Evolutionary conservation across 169 alveolate genomes (phyloP).

Genomic region (Cryptosporidium parvum): DNA sequence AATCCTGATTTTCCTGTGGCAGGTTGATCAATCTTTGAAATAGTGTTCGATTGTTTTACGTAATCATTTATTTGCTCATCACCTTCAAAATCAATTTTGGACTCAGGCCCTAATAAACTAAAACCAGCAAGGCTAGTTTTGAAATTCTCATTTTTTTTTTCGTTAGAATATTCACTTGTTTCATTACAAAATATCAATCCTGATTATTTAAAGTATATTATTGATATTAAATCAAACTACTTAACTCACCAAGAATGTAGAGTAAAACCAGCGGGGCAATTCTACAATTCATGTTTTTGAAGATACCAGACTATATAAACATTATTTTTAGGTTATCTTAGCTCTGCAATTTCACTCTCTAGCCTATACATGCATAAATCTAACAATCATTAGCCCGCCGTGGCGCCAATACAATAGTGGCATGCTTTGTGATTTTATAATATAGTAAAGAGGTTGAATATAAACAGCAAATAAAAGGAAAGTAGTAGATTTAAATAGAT

Average conservation of each 20-base stretch:
- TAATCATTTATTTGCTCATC: too few relatives aligned
- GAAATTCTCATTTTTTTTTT: too few relatives aligned
- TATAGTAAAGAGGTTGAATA: neutral
- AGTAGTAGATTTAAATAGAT: neutral
- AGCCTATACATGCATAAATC: constrained; percentile 46
- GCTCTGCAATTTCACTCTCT: neutral
- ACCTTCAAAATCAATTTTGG: neutral
- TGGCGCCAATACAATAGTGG: constrained; percentile 32
- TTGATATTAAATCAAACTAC: neutral
- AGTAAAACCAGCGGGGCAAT: neutral
- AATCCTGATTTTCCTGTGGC: neutral
- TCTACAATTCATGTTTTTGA: constrained; percentile 26
- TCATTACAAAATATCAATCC: neutral
- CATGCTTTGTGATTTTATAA: neutral
- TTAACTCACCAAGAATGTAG: constrained; percentile 15
- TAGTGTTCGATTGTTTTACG: neutral
- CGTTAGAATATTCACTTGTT: neutral
- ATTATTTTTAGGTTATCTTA: neutral
- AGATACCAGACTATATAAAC: neutral
- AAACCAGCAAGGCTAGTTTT: neutral
- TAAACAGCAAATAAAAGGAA: neutral
- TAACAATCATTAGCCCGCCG: constrained; percentile 55
- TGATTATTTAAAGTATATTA: neutral
- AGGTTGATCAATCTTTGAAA: neutral
- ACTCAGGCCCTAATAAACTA: neutral